Evolutionary conservation across 306 rosid genomes (phyloP).

Genomic region (Begonia loranthoides): DNA sequence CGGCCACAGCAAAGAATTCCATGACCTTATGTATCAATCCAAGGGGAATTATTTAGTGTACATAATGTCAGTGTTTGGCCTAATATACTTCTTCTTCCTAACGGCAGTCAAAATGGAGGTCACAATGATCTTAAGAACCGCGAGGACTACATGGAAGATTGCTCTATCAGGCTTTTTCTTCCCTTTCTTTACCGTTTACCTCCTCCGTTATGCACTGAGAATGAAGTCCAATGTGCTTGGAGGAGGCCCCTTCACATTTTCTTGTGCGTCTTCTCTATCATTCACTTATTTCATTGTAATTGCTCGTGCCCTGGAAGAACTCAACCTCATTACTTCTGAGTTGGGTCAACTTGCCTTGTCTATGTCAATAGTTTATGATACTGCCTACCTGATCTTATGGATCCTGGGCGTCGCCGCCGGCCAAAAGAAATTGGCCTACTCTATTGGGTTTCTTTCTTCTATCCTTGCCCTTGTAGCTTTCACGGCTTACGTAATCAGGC

Average conservation of each 20-base stretch:
- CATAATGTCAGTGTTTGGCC: too few relatives aligned
- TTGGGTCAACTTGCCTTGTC: constrained; percentile 23
- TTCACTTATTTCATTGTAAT: constrained; percentile 13
- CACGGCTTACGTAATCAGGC: constrained; percentile 2
- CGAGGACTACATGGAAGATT: too few relatives aligned
- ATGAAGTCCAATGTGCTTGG: too few relatives aligned
- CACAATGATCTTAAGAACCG: background rate
- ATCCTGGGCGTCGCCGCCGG: too few relatives aligned
- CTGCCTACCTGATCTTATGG: too few relatives aligned
- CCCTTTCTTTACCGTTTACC: too few relatives aligned
- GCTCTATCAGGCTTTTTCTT: too few relatives aligned
- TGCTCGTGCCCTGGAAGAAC: constrained; percentile 15
- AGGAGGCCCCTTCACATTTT: background rate
- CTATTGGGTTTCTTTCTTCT: background rate
- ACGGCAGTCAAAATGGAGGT: too few relatives aligned
- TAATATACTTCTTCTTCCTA: too few relatives aligned
- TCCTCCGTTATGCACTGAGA: too few relatives aligned
- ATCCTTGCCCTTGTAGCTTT: background rate
- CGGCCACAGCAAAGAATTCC: background rate
- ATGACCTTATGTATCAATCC: too few relatives aligned
- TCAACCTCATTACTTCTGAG: constrained; percentile 18
- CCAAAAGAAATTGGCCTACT: background rate
- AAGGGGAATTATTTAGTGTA: too few relatives aligned
- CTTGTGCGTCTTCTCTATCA: constrained; percentile 2
- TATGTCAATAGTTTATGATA: constrained; percentile 4